Evolutionary conservation across 495 filamentous ascomycete genomes (phyloP), one percentile per base, ranked within the genome.

Genomic region (Penicillium pulvis): DNA sequence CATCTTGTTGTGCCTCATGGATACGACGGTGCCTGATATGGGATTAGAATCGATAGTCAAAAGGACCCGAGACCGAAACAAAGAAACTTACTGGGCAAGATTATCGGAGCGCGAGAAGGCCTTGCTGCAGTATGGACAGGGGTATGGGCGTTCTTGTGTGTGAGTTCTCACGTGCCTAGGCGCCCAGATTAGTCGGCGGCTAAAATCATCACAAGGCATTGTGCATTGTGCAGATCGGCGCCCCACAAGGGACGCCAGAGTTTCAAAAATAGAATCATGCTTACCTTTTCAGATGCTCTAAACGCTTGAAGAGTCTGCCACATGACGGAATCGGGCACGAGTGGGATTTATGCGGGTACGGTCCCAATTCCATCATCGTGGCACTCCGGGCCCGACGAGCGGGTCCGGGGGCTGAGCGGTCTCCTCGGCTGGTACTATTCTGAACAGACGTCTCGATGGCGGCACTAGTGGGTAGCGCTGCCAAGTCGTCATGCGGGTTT

Each of bases 201-300:
- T 85, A 82, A 66, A 78, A 45, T 70, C 51, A 63, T 64, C 59
- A 62, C 55, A 39, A 50, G 44, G 51, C 16, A 39, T 51, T 36
- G 51, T 20, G 39, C 42, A 57, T 55, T 39, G 31, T 62, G 70
- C 64, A 68, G 58, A 67, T 67, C 44, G 43, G 51, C 36, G 47
- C 53, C 55, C 62, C 58, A 45, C 59, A 41, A 54, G 54, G 42
- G 23, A 35, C n/a, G 45, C 10, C n/a, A 30, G 24, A 35, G 46
- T 35, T 36, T 53, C 46, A 60, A 60, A 70, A 64, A 59, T 63
- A 64, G 60, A 69, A 60, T 61, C 53, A 53, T 62, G 70, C 90
- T 85, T 90, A 96, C 91, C 94, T 88, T 82, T 98, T 98, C 66
- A 98, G 85, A 81, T 98, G 94, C 76, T 98, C 94, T 81, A 98